A percentile compares a stretch with the other conserved stretches of the same genome.
phyloP scores from a whole-genome alignment of 148 eudicot species.

The Vaccinium vitisidaea region DNA sequence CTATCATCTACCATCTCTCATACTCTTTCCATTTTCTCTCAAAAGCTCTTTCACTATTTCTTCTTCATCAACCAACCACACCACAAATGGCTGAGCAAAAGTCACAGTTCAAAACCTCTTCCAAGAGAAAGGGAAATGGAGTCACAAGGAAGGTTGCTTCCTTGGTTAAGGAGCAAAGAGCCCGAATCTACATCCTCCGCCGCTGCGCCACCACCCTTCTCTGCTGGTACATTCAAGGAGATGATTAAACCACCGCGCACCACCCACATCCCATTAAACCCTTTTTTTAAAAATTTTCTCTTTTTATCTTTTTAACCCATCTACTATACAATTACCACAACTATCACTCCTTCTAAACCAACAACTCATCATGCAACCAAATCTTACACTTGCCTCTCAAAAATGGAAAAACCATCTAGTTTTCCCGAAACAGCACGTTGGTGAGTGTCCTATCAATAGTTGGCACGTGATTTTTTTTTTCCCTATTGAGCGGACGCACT shows the following conservation, averaged over 20 bases:
- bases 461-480: neutral
- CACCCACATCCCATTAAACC: neutral
- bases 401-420: neutral
- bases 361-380: neutral
- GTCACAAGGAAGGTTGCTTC: slow-evolving; percentile 74
- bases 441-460: neutral
- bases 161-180: slow-evolving; percentile 74
- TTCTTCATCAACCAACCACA: neutral
- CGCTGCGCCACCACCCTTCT: slow-evolving; percentile 92
- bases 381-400: neutral
- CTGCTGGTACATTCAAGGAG: slow-evolving; percentile 83
- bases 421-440: neutral
- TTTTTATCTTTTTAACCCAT: neutral
- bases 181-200: slow-evolving; percentile 70
- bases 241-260: slow-evolving; percentile 35
- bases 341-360: neutral
- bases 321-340: neutral
- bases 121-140: slow-evolving; percentile 45
- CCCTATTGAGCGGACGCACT: neutral
- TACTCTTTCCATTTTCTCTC: no score
- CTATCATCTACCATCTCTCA: neutral
- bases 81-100: slow-evolving; percentile 43
- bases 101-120: slow-evolving; percentile 34
- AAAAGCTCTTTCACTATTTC: neutral
- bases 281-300: neutral